phyloP scores from a whole-genome alignment of 345 rosid genomes.

The Pugionium dolabratum region DNA sequence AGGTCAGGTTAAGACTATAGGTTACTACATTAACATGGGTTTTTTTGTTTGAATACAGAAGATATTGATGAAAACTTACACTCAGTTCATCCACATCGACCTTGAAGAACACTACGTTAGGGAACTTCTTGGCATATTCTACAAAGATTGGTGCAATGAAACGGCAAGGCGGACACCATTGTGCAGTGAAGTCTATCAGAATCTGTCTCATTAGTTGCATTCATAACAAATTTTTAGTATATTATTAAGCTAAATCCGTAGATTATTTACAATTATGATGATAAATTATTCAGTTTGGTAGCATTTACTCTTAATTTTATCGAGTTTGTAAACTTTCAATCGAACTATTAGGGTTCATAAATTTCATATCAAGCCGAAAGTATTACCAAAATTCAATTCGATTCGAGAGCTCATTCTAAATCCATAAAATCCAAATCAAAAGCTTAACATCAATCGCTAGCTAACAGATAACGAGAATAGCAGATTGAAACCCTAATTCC shows the following conservation, averaged over 20 bases:
- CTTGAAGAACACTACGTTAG: conserved; percentile 58
- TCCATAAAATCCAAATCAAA: neutral
- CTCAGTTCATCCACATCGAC: conserved; percentile 68
- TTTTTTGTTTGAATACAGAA: neutral
- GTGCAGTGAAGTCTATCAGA: conserved; percentile 74
- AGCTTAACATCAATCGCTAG: neutral
- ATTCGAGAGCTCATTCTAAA: neutral
- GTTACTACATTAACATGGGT: neutral
- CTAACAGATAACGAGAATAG: no score
- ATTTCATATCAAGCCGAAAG: neutral
- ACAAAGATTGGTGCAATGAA: conserved; percentile 62
- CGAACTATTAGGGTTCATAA: neutral
- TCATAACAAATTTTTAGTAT: neutral
- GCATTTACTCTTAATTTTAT: neutral
- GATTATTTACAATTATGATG: neutral
- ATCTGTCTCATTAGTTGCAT: conserved; percentile 38
- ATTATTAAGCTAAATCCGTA: neutral
- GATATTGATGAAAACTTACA: conserved; percentile 31
- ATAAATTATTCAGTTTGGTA: neutral
- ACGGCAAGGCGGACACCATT: conserved; percentile 85
- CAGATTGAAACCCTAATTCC: neutral
- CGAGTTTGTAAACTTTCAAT: neutral
- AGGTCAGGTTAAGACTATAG: neutral
- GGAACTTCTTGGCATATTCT: conserved; percentile 54
- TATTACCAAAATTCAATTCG: neutral